phyloP scores from a whole-genome alignment of 495 filamentous ascomycete species.

The Lindgomyces ingoldianus region DNA sequence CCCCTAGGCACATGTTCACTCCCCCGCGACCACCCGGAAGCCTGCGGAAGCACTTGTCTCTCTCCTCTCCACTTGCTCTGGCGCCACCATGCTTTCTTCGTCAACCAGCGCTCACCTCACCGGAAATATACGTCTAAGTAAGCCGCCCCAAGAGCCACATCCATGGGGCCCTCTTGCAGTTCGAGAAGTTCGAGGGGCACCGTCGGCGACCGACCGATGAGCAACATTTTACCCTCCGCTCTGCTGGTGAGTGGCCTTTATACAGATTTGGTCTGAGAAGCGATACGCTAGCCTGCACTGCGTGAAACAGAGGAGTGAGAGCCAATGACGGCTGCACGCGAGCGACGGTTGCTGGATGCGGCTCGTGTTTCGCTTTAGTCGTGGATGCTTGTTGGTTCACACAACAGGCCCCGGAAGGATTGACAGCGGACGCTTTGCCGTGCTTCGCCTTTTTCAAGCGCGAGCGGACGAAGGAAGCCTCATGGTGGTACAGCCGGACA shows the following conservation, averaged over 20 bases:
- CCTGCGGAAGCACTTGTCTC: background rate
- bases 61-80: background rate
- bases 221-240: background rate
- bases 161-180: background rate
- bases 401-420: background rate
- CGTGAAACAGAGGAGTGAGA: background rate
- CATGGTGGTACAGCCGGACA: background rate
- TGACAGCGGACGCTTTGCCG: background rate
- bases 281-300: background rate
- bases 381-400: background rate
- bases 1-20: background rate
- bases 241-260: background rate
- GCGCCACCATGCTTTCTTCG: background rate
- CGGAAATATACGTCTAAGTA: background rate
- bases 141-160: background rate
- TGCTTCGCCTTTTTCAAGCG: background rate
- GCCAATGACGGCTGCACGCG: background rate
- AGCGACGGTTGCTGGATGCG: background rate
- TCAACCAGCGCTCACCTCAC: background rate
- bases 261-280: background rate
- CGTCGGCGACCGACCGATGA: background rate
- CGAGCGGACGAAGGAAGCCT: background rate
- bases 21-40: background rate
- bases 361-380: background rate
- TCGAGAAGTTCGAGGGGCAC: background rate